Percentiles rank a stretch among this genome's conserved stretches.
Conservation (phyloP, 176 grass and related monocot genomes). For the Saccharum spontaneum region DNA sequence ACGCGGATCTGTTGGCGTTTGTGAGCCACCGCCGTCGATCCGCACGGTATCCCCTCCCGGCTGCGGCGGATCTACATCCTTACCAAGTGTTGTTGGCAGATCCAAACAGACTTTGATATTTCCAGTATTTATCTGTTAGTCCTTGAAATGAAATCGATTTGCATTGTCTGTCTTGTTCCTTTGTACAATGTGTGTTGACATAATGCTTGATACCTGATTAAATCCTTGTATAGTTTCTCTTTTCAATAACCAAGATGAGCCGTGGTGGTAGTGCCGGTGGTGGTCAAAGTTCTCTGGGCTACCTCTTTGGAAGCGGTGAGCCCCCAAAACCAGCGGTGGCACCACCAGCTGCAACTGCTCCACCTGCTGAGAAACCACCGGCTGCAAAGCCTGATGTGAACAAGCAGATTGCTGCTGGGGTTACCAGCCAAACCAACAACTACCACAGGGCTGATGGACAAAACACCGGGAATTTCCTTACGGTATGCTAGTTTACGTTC, state of each 20-base stretch:
- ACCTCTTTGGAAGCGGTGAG: constrained; percentile 67
- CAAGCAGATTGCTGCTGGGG: constrained; percentile 71
- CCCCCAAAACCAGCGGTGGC: constrained; percentile 1
- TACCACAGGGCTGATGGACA: constrained; percentile 74
- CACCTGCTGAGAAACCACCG: constrained; percentile 44
- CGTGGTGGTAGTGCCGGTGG: constrained; percentile 80
- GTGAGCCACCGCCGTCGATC: background rate
- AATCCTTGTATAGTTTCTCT: constrained; percentile 6
- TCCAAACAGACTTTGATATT: background rate
- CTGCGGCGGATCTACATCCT: background rate
- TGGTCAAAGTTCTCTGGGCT: constrained; percentile 65
- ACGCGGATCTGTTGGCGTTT: constrained; percentile 6
- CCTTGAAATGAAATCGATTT: background rate
- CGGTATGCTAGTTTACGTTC: constrained; percentile 35
- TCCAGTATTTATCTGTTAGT: background rate
- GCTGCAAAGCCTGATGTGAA: constrained; percentile 25
- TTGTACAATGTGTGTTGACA: background rate
- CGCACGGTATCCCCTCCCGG: background rate
- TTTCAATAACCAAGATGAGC: constrained; percentile 53
- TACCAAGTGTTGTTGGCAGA: background rate
- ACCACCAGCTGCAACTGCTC: constrained; percentile 18
- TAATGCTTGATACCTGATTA: background rate
- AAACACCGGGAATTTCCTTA: constrained; percentile 81
- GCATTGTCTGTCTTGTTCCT: background rate
- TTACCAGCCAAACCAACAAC: constrained; percentile 60